Base-by-base conservation (phyloP, 257 asterid species). In the Craterostigma plantagineum region DNA sequence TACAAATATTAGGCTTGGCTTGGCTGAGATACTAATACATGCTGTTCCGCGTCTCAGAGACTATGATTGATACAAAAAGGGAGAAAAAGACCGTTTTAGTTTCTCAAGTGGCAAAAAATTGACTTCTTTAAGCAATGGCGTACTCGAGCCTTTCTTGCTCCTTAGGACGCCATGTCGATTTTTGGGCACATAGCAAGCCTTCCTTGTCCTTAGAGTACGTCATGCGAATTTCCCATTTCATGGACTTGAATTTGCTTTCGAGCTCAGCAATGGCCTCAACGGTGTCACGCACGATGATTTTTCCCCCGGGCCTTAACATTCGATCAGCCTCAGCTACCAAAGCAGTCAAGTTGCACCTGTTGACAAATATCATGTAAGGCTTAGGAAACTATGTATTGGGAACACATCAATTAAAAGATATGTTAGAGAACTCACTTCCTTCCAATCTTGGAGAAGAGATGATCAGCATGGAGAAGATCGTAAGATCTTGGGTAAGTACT, bases 401-500 rank as follows among this genome's bases (percentile, higher is more conserved):
- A 36, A 23, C 30, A n/a, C n/a, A n/a, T n/a, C n/a, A n/a, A n/a
- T n/a, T n/a, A n/a, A n/a, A n/a, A n/a, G n/a, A n/a, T n/a, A n/a
- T n/a, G n/a, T n/a, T n/a, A n/a, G n/a, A n/a, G n/a, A n/a, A 48
- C 52, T 4, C 48, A 83, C 95, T 71, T 90, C 51, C 18, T 62
- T 61, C 77, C 80, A 9, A 75, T 71, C 72, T 62, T 79, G 43
- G 95, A 90, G 92, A 90, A 90, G 42, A 90, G 83, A 67, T 90
- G 95, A 55, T 90, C 95, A 0, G 95, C 95, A 45, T 90, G 99
- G 65, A 90, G 94, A 58, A 90, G 95, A 71, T 90, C 99, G n/a
- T 90, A 90, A 33, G 94, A 61, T 75, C 99, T 71, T 33, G 99
- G 99, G 56, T 90, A 90, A 13, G 95, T 83, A 55, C 91, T 90